phyloP scores from a whole-genome alignment of 2,329 filamentous ascomycete species.

The Byssothecium circinans region DNA sequence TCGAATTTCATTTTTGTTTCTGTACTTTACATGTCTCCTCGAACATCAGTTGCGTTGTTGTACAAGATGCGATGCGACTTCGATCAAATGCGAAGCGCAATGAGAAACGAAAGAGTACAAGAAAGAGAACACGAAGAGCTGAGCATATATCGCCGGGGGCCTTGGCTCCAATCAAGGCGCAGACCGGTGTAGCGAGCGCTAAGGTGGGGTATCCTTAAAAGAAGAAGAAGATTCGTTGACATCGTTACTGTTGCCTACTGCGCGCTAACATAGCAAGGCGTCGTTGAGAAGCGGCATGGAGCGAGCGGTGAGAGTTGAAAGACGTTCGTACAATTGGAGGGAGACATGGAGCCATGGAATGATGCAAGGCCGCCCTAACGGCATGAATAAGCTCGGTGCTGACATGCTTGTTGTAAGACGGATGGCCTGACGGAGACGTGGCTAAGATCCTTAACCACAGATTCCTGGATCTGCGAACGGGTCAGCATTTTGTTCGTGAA shows the following conservation, averaged over 20 bases:
- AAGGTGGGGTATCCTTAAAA: conserved; percentile 6
- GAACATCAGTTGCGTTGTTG: no score
- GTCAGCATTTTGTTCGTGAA: conserved; percentile 15
- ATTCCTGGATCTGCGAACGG: conserved; percentile 36
- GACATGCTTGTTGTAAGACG: no score
- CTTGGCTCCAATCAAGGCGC: neutral
- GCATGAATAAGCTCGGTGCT: conserved; percentile 2
- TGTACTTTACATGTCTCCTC: no score
- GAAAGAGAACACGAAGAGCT: neutral
- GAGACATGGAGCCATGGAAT: no score
- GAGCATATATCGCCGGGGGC: neutral
- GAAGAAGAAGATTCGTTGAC: conserved; percentile 7
- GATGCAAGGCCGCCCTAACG: no score
- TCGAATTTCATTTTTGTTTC: no score
- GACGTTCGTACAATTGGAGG: no score
- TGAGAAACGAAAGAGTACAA: neutral
- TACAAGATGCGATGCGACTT: no score
- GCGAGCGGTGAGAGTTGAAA: no score
- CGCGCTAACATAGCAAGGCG: no score
- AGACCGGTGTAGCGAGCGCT: conserved; percentile 6
- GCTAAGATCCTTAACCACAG: conserved; percentile 29
- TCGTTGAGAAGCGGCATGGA: no score
- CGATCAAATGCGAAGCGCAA: neutral
- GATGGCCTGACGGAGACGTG: no score
- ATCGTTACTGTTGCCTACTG: conserved; percentile 6